phyloP scores from a whole-genome alignment of 2,329 filamentous ascomycete genomes.

The Clonostachys chloroleuca region DNA sequence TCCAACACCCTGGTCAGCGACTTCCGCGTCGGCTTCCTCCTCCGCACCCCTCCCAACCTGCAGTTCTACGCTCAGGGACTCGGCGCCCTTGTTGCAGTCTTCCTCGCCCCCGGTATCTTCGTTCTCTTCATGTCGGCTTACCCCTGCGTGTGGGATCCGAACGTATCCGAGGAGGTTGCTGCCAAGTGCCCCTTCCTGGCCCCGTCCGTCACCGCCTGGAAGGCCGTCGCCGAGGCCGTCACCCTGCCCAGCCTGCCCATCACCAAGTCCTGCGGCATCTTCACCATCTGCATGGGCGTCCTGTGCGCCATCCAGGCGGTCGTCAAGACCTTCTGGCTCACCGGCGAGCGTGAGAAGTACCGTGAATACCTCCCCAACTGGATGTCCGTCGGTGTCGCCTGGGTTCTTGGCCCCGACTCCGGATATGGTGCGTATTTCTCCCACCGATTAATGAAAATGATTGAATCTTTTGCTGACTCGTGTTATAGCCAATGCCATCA shows the following conservation, averaged over 20 bases:
- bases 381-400: constrained; percentile 57
- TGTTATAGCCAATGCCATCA: constrained; percentile 34
- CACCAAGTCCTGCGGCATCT: constrained; percentile 48
- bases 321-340: constrained; percentile 48
- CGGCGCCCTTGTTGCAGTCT: constrained; percentile 59
- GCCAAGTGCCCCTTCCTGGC: constrained; percentile 51
- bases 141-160: constrained; percentile 56
- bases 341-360: constrained; percentile 47
- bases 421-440: constrained; percentile 29
- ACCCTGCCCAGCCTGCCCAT: constrained; percentile 53
- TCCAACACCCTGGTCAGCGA: constrained; percentile 52
- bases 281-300: constrained; percentile 48
- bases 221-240: constrained; percentile 56
- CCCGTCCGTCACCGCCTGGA: constrained; percentile 63
- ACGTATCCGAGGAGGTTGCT: constrained; percentile 24
- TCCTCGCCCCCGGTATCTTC: constrained; percentile 63
- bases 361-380: constrained; percentile 56
- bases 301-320: constrained; percentile 46
- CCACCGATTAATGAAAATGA: background rate
- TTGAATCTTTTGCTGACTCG: constrained; percentile 22
- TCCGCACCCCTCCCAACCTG: constrained; percentile 58
- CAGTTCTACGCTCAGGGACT: constrained; percentile 64
- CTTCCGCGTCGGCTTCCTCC: constrained; percentile 65
- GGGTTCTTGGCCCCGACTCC: constrained; percentile 48
- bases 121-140: constrained; percentile 65